Evolutionary conservation across 345 rosid species (phyloP), one percentile per base, ranked within the genome.

Genomic region (Rhizophora mangle): DNA sequence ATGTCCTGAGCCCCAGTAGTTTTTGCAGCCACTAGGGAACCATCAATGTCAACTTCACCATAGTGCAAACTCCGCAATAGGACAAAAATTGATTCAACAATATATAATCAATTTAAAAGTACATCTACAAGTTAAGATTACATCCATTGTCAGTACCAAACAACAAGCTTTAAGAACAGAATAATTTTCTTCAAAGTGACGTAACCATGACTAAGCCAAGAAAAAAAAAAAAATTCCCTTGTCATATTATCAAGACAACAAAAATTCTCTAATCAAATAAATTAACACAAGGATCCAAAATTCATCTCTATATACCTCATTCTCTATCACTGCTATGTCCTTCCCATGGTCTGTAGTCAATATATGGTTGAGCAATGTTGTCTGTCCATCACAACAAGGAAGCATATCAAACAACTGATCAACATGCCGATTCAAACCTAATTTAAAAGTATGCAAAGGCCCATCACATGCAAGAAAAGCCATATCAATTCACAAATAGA

Each of bases 11-110:
- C 89, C 68, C 96, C 97, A 46, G 89, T 64, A 72, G 93, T 76
- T 80, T 89, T 91, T 20, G 99, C 82, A 82, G 99, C 96, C 52
- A 92, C 99, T 29, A 89, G 85, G 67, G 97, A 92, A 21, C 96
- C 97, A 72, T 95, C 99, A 55, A 92, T 92, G 73, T 95, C 99
- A 59, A 95, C 85, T 81, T 92, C 97, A 66, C 99, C 99, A 79
- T 61, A 95, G 96, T 91, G 91, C 74, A 72, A 71, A 63, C 61
- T 60, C 37, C 51, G 52, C 47, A 68, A 20, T 15, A 31, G 10
- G 10, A 46, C 9, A 13, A 1, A 2, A 53, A 65, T 18, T 56
- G 29, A 52, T 19, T 31, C 24, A 26, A 55, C 74, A 8, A 29
- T 15, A 6, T 13, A 46, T 20, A 3, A 39, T 55, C 13, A 58